A percentile compares a stretch with the other conserved stretches of the same genome.
Conservation (phyloP, 1,284 basidiomycete species). For the Leccinum solheimii region DNA sequence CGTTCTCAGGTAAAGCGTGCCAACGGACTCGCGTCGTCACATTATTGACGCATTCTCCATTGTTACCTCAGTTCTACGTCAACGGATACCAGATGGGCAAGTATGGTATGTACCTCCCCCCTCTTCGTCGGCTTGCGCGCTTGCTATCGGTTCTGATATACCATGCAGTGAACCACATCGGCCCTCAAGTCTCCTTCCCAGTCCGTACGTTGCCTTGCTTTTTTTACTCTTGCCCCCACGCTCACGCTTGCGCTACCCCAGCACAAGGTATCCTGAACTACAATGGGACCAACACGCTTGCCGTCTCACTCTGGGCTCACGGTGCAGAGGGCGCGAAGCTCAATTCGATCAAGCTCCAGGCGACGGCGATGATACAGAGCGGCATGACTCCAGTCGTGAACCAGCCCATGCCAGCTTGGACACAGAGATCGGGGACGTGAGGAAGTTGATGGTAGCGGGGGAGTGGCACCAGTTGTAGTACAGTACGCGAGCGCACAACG, state of each 20-base stretch:
- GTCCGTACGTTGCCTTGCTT: conserved; percentile 23
- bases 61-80: conserved; percentile 24
- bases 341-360: conserved; percentile 39
- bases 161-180: conserved; percentile 26
- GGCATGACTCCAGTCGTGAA: conserved; percentile 41
- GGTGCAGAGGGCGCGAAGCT: conserved; percentile 42
- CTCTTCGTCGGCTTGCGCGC: neutral
- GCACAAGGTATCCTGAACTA: conserved; percentile 54
- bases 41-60: neutral
- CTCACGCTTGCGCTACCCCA: conserved; percentile 20
- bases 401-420: conserved; percentile 42
- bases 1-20: conserved; percentile 32
- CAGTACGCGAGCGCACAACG: neutral
- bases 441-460: neutral
- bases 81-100: conserved; percentile 34
- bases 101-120: conserved; percentile 21
- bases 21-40: neutral
- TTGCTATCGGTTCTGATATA: neutral
- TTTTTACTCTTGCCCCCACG: neutral
- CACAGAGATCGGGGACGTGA: conserved; percentile 28
- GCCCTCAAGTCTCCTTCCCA: conserved; percentile 29
- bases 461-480: too few species aligned
- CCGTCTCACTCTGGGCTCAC: conserved; percentile 48
- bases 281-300: conserved; percentile 48
- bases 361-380: conserved; percentile 42